These are phyloP conservation scores for Dactylellina haptotyla DNA, from an alignment of 2,329 filamentous ascomycete species.

Conservation along the genomic window DNA sequence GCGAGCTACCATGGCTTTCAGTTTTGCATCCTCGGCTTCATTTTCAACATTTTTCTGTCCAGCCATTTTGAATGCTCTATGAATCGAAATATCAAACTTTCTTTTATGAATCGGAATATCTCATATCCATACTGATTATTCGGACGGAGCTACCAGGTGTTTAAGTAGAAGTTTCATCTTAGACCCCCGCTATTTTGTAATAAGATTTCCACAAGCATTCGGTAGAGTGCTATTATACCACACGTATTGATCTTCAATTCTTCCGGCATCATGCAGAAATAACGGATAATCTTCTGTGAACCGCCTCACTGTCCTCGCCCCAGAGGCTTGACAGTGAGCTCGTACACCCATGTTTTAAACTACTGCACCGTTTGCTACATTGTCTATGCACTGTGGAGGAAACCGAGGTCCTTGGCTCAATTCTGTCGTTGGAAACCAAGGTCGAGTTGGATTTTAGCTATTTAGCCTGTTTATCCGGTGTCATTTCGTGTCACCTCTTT, in stretches of 20 bases:
- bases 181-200: not conserved
- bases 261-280: not conserved
- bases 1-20: constrained; percentile 21
- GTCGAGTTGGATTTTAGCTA: constrained; percentile 16
- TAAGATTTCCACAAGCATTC: not conserved
- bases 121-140: not conserved
- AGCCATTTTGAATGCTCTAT: not conserved
- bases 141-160: not conserved
- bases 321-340: not conserved
- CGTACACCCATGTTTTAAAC: constrained; percentile 6
- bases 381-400: constrained; percentile 5
- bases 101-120: not conserved
- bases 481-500: not conserved
- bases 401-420: constrained; percentile 10
- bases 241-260: not conserved
- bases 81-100: not conserved
- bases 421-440: constrained; percentile 19
- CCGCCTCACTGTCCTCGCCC: not conserved
- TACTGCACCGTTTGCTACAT: not conserved
- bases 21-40: constrained; percentile 10
- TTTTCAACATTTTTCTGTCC: not conserved
- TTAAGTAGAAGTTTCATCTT: constrained; percentile 5
- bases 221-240: not conserved
- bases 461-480: constrained; percentile 25
- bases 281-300: not conserved